Conservation (phyloP, 2,329 filamentous ascomycete genomes). For the Albophoma yamanashiensis region DNA sequence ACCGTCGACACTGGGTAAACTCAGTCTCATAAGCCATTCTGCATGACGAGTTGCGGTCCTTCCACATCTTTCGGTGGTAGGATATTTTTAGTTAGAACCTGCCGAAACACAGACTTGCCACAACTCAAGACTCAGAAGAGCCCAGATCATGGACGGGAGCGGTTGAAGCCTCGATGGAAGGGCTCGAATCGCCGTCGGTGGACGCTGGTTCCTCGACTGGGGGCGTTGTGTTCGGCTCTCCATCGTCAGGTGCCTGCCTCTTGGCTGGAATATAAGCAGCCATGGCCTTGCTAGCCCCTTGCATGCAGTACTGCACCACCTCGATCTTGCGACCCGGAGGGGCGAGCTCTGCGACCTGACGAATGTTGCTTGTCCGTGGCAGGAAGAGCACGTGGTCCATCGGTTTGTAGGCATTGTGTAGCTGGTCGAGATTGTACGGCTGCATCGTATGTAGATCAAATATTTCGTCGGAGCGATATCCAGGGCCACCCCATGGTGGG, state of each 20-base stretch:
- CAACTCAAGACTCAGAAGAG: not conserved
- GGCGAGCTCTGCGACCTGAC: slow-evolving; percentile 58
- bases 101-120: too few relatives aligned
- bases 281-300: slow-evolving; percentile 76
- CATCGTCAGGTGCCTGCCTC: not conserved
- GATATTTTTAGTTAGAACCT: not conserved
- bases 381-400: slow-evolving; percentile 66
- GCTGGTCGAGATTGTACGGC: slow-evolving; percentile 61
- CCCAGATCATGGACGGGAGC: not conserved
- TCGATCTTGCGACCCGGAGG: slow-evolving; percentile 47
- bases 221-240: not conserved
- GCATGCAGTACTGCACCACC: slow-evolving; percentile 84
- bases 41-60: not conserved
- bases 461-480: slow-evolving; percentile 49
- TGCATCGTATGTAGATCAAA: slow-evolving; percentile 83
- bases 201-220: not conserved
- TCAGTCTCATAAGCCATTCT: not conserved
- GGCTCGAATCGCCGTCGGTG: not conserved
- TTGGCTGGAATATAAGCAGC: slow-evolving; percentile 47
- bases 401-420: slow-evolving; percentile 51
- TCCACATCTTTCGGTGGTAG: not conserved
- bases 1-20: not conserved
- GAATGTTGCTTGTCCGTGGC: slow-evolving; percentile 73
- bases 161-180: not conserved
- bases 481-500: slow-evolving; percentile 50